Evolutionary conservation across 2,329 filamentous ascomycete genomes (phyloP), one percentile per base, ranked within the genome.

Genomic region (Fusarium nurragi): DNA sequence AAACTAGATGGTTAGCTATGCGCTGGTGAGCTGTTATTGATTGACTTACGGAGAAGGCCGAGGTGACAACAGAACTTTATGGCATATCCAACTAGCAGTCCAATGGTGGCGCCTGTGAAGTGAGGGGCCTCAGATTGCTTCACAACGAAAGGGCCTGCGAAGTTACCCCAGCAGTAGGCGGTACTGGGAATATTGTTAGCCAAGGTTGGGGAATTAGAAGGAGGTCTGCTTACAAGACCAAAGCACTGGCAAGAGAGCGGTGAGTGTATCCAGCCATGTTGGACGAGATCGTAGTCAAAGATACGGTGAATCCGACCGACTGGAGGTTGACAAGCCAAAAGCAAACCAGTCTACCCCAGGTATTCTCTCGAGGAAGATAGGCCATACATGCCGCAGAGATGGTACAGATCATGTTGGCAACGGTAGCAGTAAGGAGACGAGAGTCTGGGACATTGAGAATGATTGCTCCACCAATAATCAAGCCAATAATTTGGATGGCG

Each of bases 181-280:
- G 52, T 36, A 12, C 52, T 41, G 7, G 1, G 1, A 4, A 16
- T 2, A 3, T 3, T 13, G 21, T 51, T 51, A 54, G 36, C 4
- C 2, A 16, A 14, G 3, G 14, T 9, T 5, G 12, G n/a, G 2
- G 11, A 9, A 5, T n/a, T 13, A 4, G 4, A 9, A 3, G 2
- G 2, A 25, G 12, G 2, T 13, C 10, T 8, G 32, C 44, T 18
- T 32, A 54, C 51, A 54, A 54, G 11, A 54, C 51, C 21, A 54
- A 22, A 2, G 51, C 51, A 7, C 51, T 54, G 4, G 51, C 44
- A 4, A 54, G 26, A 3, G 51, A 54, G 11, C 51, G 36, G 9
- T 54, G 51, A 25, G 44, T 54, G 26, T 54, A 54, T 6, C 51
- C 51, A 21, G 51, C 51, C 51, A 54, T 54, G 21, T 54, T 54